phyloP scores from a whole-genome alignment of 345 rosid genomes.

The Conringia planisiliqua region DNA sequence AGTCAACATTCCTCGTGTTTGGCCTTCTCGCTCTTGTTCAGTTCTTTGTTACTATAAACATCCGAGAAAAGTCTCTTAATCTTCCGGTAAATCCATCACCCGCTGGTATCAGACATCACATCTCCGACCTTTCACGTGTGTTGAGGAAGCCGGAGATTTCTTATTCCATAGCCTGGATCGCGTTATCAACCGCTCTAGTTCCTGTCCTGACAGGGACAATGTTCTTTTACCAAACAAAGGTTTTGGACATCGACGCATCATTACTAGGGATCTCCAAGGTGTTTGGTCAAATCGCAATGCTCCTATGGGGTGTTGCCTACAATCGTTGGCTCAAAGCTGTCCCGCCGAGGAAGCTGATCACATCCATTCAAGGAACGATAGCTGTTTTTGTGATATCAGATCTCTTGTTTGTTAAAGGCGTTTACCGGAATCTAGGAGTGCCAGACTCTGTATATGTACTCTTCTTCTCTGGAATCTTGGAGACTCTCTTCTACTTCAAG shows the following conservation, averaged over 20 bases:
- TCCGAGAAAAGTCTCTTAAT: constrained; percentile 57
- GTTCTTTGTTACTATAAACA: constrained; percentile 52
- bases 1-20: constrained; percentile 53
- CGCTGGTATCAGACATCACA: constrained; percentile 55
- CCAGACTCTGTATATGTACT: constrained; percentile 59
- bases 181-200: constrained; percentile 65
- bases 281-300: constrained; percentile 76
- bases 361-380: constrained; percentile 61
- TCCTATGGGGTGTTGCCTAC: constrained; percentile 72
- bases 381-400: constrained; percentile 69
- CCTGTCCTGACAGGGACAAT: constrained; percentile 86
- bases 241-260: constrained; percentile 53
- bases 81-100: constrained; percentile 53
- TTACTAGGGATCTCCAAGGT: constrained; percentile 79
- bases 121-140: constrained; percentile 54
- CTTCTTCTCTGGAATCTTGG: constrained; percentile 62
- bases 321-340: constrained; percentile 51
- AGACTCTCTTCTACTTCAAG: constrained; percentile 71
- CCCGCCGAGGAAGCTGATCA: constrained; percentile 60
- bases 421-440: constrained; percentile 57
- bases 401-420: constrained; percentile 60
- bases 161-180: constrained; percentile 65
- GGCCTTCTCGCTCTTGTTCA: constrained; percentile 52
- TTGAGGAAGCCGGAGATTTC: constrained; percentile 63
- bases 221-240: constrained; percentile 88